These are phyloP conservation scores for Candida hispaniensis DNA, from an alignment of 805 yeast species.

Conservation along the genomic window DNA sequence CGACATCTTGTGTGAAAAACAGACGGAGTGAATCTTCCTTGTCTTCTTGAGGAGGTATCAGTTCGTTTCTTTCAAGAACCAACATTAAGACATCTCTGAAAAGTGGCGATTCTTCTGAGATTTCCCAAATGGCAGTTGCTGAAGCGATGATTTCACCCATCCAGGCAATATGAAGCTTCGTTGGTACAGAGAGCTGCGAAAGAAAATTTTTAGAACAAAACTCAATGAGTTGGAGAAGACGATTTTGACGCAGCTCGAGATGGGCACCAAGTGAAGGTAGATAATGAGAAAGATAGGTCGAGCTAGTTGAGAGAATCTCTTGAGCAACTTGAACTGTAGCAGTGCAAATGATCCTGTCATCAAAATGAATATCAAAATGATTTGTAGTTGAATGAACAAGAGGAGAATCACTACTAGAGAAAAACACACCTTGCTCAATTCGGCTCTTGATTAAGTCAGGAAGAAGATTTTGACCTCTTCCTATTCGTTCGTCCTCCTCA, in stretches of 20 bases:
- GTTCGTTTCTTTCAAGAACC: too few relatives aligned
- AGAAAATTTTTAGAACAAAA: constrained; percentile 32
- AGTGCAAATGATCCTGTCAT: constrained; percentile 35
- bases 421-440: constrained; percentile 76
- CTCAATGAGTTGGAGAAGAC: constrained; percentile 33
- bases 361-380: constrained; percentile 35
- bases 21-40: too few relatives aligned
- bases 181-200: constrained; percentile 16
- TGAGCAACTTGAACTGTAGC: constrained; percentile 43
- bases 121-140: constrained; percentile 10
- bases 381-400: constrained; percentile 43
- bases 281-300: constrained; percentile 46
- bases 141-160: constrained; percentile 16
- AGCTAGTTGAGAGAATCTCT: constrained; percentile 48
- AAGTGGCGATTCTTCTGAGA: too few relatives aligned
- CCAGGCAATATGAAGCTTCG: constrained; percentile 15
- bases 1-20: too few relatives aligned
- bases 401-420: constrained; percentile 30
- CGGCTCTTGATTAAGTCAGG: constrained; percentile 49
- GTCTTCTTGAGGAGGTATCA: too few relatives aligned
- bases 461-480: constrained; percentile 18
- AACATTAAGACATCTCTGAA: too few relatives aligned
- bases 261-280: constrained; percentile 43
- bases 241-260: constrained; percentile 38
- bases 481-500: constrained; percentile 22